Evolutionary conservation across 2,329 filamentous ascomycete species (phyloP), one percentile per base, ranked within the genome.

Genomic region (Aspergillus vadensis): DNA sequence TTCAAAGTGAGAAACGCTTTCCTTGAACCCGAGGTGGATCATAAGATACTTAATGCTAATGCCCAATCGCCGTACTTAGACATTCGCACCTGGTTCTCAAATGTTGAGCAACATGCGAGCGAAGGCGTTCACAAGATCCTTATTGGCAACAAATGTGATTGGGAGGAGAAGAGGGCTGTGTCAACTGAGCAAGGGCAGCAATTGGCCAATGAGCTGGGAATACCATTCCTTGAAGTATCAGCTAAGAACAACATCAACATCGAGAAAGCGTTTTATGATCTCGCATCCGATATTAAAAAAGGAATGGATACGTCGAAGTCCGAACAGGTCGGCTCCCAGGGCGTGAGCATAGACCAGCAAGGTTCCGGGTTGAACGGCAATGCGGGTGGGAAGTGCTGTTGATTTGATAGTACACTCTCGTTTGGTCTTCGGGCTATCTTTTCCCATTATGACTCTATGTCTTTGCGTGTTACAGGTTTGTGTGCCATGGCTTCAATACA

Each of bases 211-310:
- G 95, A 98, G 80, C 88, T 99, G 63, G 92, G 93, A 73, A 96
- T 99, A 67, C 94, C 95, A 19, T 99, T 99, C 85, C 90, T 99
- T 76, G 95, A 99, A 79, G 95, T 99, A 64, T 96, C 92, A 17
- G 95, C 95, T 67, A 99, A 99, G 86, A 94, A 91, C 83, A 98
- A 98, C 83, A 97, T 97, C 87, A 99, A 99, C 81, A 96, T 99
- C 73, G 95, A 99, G 80, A 93, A 97, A 83, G 95, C 95, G 17
- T 99, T 99, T 77, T 98, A 96, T 83, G 93, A 86, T 76, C 86
- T 99, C 70, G 95, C 95, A 15, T 87, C 90, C 67, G 94, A 98
- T 76, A 98, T 99, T 83, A 99, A 99, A 88, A 97, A 97, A 85
- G 88, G 97, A 77, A 95, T 97, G 79, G 94, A 98, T 77, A 96